Percentiles rank a stretch among this genome's conserved stretches.
Evolutionary conservation across 495 filamentous ascomycete species (phyloP).

Genomic region (Lepidopterella palustris): DNA sequence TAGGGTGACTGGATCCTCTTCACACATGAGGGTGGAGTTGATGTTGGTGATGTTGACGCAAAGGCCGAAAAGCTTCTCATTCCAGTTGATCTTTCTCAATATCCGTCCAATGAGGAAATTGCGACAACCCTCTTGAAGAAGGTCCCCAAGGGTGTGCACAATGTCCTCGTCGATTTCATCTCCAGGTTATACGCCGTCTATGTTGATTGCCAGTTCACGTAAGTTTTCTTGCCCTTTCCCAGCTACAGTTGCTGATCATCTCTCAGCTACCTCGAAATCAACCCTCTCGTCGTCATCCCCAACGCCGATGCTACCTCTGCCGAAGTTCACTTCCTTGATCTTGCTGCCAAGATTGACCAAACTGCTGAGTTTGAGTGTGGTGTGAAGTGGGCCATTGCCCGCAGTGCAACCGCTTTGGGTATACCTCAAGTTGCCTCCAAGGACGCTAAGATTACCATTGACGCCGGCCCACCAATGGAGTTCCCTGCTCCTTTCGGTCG

Average conservation of each 20-base stretch:
- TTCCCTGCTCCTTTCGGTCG: constrained; percentile 98
- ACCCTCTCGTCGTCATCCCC: constrained; percentile 95
- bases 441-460: constrained; percentile 76
- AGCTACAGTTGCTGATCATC: background rate
- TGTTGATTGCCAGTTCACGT: constrained; percentile 98
- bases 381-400: constrained; percentile 95
- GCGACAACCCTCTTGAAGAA: constrained; percentile 78
- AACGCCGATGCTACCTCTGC: constrained; percentile 88
- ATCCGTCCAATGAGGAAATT: constrained; percentile 92
- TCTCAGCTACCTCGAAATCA: constrained; percentile 87
- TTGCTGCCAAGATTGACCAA: constrained; percentile 98
- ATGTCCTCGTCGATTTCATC: constrained; percentile 98
- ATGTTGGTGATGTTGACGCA: constrained; percentile 97
- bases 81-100: constrained; percentile 90
- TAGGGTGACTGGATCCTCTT: constrained; percentile 99
- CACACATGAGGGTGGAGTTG: constrained; percentile 98
- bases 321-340: constrained; percentile 94
- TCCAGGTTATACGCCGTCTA: constrained; percentile 92
- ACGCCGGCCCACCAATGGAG: constrained; percentile 96
- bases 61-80: constrained; percentile 98
- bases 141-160: constrained; percentile 91
- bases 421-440: constrained; percentile 51
- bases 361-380: constrained; percentile 99
- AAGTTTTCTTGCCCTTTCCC: constrained; percentile 6
- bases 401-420: constrained; percentile 79